Evolutionary conservation across 2,329 filamentous ascomycete genomes (phyloP), one percentile per base, ranked within the genome.

Genomic region (Clarireedia sp.): DNA sequence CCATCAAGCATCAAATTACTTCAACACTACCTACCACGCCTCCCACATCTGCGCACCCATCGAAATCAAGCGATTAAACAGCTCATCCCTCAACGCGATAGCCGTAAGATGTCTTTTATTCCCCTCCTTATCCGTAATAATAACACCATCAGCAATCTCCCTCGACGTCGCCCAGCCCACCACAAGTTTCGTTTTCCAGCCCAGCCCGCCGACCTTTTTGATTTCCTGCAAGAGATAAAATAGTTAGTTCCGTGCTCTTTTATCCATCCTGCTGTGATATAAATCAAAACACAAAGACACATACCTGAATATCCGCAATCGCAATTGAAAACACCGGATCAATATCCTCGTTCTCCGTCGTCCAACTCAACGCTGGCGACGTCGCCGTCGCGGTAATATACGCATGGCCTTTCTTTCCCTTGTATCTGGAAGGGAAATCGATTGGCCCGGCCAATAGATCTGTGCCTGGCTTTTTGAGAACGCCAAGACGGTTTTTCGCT

Each of bases 21-120:
- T 1, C 33, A 2, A 23, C 19, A 7, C 16, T 17, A 9, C 51
- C 38, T 66, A 92, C 83, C 82, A 89, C 54, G 79, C 78, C 73
- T 90, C 87, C 89, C 89, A 94, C 75, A 90, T 90, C 76, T 94
- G 88, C 14, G 78, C 78, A 1, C 87, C 87, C 71, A 92, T 87
- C 2, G 86, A 81, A 56, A 90, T 73, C 54, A 92, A 68, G 16
- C 89, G 80, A 71, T 94, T 94, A 66, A 94, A 94, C 43, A 95
- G 67, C 71, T 92, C 86, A 63, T 94, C 87, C 40, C 89, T 71
- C 65, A 86, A 71, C 29, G 80, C 76, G 68, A 92, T 77, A 1
- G 89, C 89, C 6, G 87, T 95, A 2, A 94, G 69, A 51, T 81
- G 79, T 57, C 77, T 79, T 51, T 72, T 74, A 16, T 78, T 71